Conservation (phyloP, 2,329 filamentous ascomycete genomes). For the Fusarium sp. region DNA sequence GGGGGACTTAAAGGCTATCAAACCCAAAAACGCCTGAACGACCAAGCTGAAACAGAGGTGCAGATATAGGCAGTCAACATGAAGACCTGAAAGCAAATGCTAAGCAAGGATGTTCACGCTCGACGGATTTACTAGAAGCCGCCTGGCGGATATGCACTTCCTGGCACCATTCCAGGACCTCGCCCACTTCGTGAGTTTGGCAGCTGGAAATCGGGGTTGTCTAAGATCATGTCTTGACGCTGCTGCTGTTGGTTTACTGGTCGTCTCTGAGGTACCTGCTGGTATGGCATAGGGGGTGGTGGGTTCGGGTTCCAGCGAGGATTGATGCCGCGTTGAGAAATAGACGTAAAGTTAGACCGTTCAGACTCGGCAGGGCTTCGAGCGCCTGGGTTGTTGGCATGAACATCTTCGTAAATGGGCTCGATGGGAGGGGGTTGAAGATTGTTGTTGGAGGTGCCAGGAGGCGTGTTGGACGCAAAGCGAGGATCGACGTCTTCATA, state of each 20-base stretch:
- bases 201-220: slow-evolving; percentile 87
- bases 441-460: slow-evolving; percentile 37
- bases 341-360: slow-evolving; percentile 84
- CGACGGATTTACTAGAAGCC: slow-evolving; percentile 40
- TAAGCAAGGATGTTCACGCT: not conserved
- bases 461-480: slow-evolving; percentile 66
- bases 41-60: not conserved
- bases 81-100: slow-evolving; percentile 4
- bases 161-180: slow-evolving; percentile 58
- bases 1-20: slow-evolving; percentile 7
- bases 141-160: slow-evolving; percentile 59
- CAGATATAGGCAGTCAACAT: slow-evolving; percentile 1
- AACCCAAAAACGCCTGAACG: slow-evolving; percentile 8
- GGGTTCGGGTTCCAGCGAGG: slow-evolving; percentile 78
- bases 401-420: slow-evolving; percentile 68
- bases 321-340: slow-evolving; percentile 87
- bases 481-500: slow-evolving; percentile 94
- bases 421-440: slow-evolving; percentile 47
- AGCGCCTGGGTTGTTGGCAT: slow-evolving; percentile 57
- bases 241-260: slow-evolving; percentile 63
- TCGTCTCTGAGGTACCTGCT: slow-evolving; percentile 53
- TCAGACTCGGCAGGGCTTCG: slow-evolving; percentile 81
- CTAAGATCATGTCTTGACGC: slow-evolving; percentile 75
- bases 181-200: slow-evolving; percentile 55
- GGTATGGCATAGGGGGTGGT: slow-evolving; percentile 54